These are phyloP conservation scores for Fraxinus anomala DNA, from an alignment of 257 asterid genomes.

Conservation along the genomic window DNA sequence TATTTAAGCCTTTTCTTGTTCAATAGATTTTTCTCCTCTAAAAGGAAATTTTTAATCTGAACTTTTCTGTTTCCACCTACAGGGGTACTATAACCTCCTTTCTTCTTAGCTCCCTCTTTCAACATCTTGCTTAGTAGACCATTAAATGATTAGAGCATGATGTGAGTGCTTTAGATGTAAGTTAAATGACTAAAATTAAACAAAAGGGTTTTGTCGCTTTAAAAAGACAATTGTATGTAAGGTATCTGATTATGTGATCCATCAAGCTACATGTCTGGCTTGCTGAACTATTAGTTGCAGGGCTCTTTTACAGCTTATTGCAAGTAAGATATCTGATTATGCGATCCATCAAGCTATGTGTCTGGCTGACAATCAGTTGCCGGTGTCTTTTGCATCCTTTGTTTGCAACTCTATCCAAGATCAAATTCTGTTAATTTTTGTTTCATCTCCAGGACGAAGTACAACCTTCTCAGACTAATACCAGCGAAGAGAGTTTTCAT, in stretches of 20 bases:
- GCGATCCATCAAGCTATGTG: background rate
- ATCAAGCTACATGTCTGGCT: background rate
- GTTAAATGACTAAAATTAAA: background rate
- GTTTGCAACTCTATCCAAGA: background rate
- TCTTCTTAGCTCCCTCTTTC: background rate
- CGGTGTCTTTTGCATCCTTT: background rate
- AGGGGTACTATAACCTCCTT: background rate
- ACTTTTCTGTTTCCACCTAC: too few relatives aligned
- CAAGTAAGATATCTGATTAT: too few relatives aligned
- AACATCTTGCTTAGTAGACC: background rate
- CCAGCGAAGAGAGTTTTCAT: constrained; percentile 41
- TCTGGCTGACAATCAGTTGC: background rate
- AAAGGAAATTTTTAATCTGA: background rate
- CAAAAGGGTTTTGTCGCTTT: too few relatives aligned
- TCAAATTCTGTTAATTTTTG: background rate
- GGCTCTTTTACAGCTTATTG: background rate
- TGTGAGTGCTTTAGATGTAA: background rate
- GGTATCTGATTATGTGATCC: background rate
- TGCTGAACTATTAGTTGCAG: background rate
- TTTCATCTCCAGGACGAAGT: constrained; percentile 52
- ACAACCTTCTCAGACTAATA: constrained; percentile 43
- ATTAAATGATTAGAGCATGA: background rate
- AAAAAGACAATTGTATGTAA: too few relatives aligned
- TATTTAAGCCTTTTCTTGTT: background rate
- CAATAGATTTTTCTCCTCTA: background rate